A percentile compares a stretch with the other conserved stretches of the same genome.
These are phyloP conservation scores for Triticum turgidum DNA, from an alignment of 176 grass and related monocot genomes.

Conservation along the genomic window DNA sequence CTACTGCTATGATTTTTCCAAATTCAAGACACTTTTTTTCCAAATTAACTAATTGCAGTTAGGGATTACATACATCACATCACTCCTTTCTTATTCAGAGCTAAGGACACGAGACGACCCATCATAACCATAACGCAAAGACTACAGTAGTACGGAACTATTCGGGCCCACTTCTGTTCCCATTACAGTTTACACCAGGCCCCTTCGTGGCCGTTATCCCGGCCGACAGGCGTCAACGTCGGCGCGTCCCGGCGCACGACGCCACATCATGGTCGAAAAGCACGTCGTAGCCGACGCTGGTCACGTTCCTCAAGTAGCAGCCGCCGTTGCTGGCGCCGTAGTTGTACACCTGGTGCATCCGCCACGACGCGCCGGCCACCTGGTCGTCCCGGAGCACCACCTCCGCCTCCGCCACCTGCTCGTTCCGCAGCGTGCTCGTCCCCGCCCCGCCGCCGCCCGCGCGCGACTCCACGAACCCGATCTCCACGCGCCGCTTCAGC, in stretches of 20 bases:
- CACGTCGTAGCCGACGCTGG: slow-evolving; percentile 65
- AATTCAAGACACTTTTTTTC: too few species aligned
- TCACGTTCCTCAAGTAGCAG: slow-evolving; percentile 76
- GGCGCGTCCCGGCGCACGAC: slow-evolving; percentile 32
- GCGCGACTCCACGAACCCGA: slow-evolving; percentile 67
- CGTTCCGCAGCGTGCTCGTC: slow-evolving; percentile 57
- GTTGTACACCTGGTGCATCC: slow-evolving; percentile 71
- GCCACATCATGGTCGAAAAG: slow-evolving; percentile 55
- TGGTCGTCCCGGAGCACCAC: slow-evolving; percentile 76
- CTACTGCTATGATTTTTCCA: too few species aligned
- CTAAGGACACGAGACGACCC: slow-evolving; percentile 20
- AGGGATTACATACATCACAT: slow-evolving; percentile 15
- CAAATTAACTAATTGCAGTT: too few species aligned
- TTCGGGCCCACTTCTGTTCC: slow-evolving; percentile 11
- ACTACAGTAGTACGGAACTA: not conserved
- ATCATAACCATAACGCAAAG: slow-evolving; percentile 11
- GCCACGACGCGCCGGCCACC: slow-evolving; percentile 56
- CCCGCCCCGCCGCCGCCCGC: not conserved
- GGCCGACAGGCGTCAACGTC: slow-evolving; percentile 43
- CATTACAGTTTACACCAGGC: slow-evolving; percentile 23
- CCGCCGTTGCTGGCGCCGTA: slow-evolving; percentile 72
- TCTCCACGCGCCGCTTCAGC: slow-evolving; percentile 43
- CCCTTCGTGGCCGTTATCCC: slow-evolving; percentile 29
- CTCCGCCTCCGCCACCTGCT: slow-evolving; percentile 60
- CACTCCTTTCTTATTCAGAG: slow-evolving; percentile 37